Base-by-base conservation (phyloP, 495 filamentous ascomycete genomes). In the Rhizodiscina lignyota region DNA sequence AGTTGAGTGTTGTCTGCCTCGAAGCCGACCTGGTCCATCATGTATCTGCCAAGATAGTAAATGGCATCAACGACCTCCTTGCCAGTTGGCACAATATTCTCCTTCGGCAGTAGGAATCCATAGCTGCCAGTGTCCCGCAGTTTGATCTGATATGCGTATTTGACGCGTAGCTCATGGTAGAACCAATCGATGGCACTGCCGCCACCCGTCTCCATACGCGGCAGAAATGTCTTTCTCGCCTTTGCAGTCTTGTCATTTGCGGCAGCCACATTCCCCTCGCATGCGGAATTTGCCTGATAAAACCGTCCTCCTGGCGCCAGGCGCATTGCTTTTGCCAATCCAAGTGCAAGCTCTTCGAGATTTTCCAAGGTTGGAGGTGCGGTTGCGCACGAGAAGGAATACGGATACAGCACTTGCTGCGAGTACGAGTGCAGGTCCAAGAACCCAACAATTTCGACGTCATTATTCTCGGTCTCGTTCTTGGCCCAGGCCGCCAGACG, bases 121-220 rank as follows among this genome's bases (percentile, higher is more conserved):
- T 96, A 94, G 55, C 73, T 89, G 2, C 89, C 89, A 0, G 83
- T 92, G 58, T 97, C 89, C 23, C 89, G 68, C 17, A 97, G 62
- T 55, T 94, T 96, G 53, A 97, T 79, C 60, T 96, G 89, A 48
- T 91, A 97, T 18, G 82, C 74, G 48, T 79, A 89, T 22, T 63
- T 70, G n/a, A 87, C 79, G 29, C 68, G 60, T 21, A 94, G 55
- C 45, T 89, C 78, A 38, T 89, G 83, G 51, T 94, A 94, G 56
- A 97, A 92, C 73, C 83, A 97, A 55, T 96, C 89, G 29, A 97
- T 71, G 5, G 82, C 83, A 26, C 82, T 86, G 11, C 89, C 89
- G 11, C 87, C 85, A 32, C 70, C 68, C 2, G 67, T 59, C 36
- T 83, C 78, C 41, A 75, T 67, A 19, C 66, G 62, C 30, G 52